phyloP scores from a whole-genome alignment of 805 yeast genomes.

The Wickerhamomyces mucosus region DNA sequence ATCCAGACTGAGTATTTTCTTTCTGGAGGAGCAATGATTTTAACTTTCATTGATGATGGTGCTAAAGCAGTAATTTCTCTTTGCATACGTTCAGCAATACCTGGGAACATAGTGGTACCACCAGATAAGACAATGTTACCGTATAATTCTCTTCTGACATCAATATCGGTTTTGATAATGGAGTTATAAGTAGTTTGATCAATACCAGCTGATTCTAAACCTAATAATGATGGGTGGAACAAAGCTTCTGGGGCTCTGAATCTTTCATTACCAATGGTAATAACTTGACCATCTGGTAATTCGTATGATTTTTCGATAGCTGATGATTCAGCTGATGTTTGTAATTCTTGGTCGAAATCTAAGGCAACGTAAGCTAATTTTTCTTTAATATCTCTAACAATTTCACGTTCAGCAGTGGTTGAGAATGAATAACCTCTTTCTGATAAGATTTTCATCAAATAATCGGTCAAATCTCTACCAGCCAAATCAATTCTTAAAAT shows the following conservation, averaged over 20 bases:
- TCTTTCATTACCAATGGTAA: constrained; percentile 99
- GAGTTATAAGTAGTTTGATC: constrained; percentile 76
- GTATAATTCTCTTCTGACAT: constrained; percentile 97
- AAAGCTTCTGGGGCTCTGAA: constrained; percentile 99
- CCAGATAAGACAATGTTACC: constrained; percentile 99
- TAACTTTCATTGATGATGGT: constrained; percentile 99
- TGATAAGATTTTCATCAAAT: constrained; percentile 95
- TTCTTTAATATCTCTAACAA: constrained; percentile 84
- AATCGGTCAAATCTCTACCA: constrained; percentile 98
- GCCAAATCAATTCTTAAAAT: constrained; percentile 98
- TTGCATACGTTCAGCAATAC: constrained; percentile 99
- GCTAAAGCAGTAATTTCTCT: constrained; percentile 99
- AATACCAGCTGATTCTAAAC: constrained; percentile 95
- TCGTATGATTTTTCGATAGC: constrained; percentile 98
- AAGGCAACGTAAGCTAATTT: constrained; percentile 98
- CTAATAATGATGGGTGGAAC: constrained; percentile 93
- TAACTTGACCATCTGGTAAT: constrained; percentile 99
- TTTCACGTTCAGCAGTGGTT: constrained; percentile 98
- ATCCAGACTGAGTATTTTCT: constrained; percentile 99
- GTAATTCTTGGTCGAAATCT: constrained; percentile 99
- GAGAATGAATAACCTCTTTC: constrained; percentile 99
- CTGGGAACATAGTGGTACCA: constrained; percentile 99
- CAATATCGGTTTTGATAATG: constrained; percentile 98
- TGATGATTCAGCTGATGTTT: constrained; percentile 97
- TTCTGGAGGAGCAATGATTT: constrained; percentile 99